Evolutionary conservation across 2,329 filamentous ascomycete genomes (phyloP), one percentile per base, ranked within the genome.

Genomic region (Paecilomyces sp.): DNA sequence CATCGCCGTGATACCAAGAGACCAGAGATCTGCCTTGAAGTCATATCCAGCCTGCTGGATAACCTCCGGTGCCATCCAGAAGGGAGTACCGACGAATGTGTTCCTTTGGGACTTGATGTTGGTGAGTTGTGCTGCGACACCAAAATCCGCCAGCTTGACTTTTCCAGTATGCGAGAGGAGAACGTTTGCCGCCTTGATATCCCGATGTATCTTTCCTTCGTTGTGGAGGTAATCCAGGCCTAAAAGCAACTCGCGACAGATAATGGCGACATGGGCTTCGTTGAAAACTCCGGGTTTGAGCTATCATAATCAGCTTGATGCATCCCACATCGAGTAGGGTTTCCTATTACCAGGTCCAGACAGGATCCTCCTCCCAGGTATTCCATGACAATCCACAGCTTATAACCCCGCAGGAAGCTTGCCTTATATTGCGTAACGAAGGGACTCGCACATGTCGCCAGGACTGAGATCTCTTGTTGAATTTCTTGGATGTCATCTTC

Each of bases 331-430:
- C 13, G 3, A 15, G 55, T 51, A 31, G 58, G 55, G 22, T 4
- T 56, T 55, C 41, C 60, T 57, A 63, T 68, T 84, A 96, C 90
- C 80, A 99, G 76, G 74, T 99, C 94, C 65, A 97, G 82, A 73
- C 94, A 97, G 18, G 94, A 97, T 50, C 94, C 94, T 64, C 94
- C 94, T 5, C 94, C 94, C 11, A 99, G 80, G 71, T 89, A 99
- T 76, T 99, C 94, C 94, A 99, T 99, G 60, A 97, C 91, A 71
- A 99, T 99, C 94, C 94, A 99, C 80, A 99, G 80, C 78, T 97
- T 99, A 73, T 92, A 90, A 28, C 94, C 94, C 67, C 91, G 87
- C n/a, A 97, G 84, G 74, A 97, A 99, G 71, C 92, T 97, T 24
- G 91, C 90, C 74, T 92, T 95, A 82, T 99, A 99, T 73, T 96